Base-by-base conservation (phyloP, 768 basidiomycete genomes). In the Polyporus arcularius region DNA sequence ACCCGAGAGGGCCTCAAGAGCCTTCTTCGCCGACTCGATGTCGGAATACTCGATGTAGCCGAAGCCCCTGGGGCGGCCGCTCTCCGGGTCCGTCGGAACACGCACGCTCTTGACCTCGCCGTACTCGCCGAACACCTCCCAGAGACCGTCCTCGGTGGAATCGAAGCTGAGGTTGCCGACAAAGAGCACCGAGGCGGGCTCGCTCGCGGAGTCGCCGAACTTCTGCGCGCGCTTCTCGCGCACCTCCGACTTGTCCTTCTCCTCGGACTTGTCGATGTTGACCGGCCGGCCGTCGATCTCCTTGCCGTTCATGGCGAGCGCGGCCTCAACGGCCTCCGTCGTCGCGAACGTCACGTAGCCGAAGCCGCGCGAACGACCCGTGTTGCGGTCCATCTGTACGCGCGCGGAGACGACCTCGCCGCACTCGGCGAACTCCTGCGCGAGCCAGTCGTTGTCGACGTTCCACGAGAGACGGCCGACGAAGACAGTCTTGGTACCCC, bases 391-490 rank as follows among this genome's bases (percentile, higher is more conserved):
- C 77, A 84, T 85, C 73, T 89, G 89, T 61, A 98, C 94, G n/a
- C 83, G 87, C 6, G 93, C 94, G n/a, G 86, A 86, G 62, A 86
- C 83, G 68, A 99, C 85, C 76, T 96, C 92, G 53, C 97, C 97
- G 68, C 88, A 95, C 55, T 82, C 79, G 35, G 88, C 86, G 65
- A 99, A 98, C 74, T 98, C 96, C 73, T 88, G 83, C 51, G 89
- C 85, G 63, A 98, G 87, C 82, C 94, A 92, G 75, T 98, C 96
- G 72, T 93, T 90, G 79, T 98, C 96, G 63, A 98, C 90, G 73
- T 91, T 92, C 96, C 96, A 99, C 12, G 94, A 96, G 47, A 99
- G 83, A 60, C 85, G 84, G 56, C 96, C 96, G 65, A 99, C 94
- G 70, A 96, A 98, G 67, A 98, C 83, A 41, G 89, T 87, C 68